These are phyloP conservation scores for Pichia sp. DNA, from an alignment of 1,139 yeast genomes.

Conservation along the genomic window DNA sequence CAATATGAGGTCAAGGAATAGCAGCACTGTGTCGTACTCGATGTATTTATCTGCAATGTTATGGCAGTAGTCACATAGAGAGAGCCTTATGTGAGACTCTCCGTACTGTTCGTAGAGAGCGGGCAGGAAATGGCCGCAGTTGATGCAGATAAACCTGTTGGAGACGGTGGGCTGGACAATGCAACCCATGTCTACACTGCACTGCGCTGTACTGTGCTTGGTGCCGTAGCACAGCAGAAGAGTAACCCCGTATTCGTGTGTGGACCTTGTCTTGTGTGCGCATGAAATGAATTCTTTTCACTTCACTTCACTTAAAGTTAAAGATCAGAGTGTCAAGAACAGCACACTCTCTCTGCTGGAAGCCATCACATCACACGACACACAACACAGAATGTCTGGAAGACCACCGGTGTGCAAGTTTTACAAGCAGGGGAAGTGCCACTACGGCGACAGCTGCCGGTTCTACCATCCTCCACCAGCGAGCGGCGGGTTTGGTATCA, in stretches of 20 bases:
- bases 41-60: constrained; percentile 83
- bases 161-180: too few relatives aligned
- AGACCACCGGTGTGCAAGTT: constrained; percentile 31
- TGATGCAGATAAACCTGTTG: constrained; percentile 57
- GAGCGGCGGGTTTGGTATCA: background rate
- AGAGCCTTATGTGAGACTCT: constrained; percentile 70
- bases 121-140: constrained; percentile 62
- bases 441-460: constrained; percentile 34
- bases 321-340: too few relatives aligned
- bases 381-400: constrained; percentile 7
- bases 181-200: too few relatives aligned
- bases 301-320: too few relatives aligned
- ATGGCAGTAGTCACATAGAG: constrained; percentile 69
- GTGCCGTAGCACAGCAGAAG: too few relatives aligned
- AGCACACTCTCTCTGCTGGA: too few relatives aligned
- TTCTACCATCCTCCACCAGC: constrained; percentile 29
- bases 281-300: too few relatives aligned
- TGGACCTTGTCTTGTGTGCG: too few relatives aligned
- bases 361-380: too few relatives aligned
- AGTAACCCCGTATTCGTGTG: too few relatives aligned
- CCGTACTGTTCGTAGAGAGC: constrained; percentile 68
- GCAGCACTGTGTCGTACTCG: constrained; percentile 78
- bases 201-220: too few relatives aligned
- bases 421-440: constrained; percentile 30
- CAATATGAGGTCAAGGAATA: constrained; percentile 75